phyloP scores from a whole-genome alignment of 805 yeast genomes.

The Barnettozyma californica region DNA sequence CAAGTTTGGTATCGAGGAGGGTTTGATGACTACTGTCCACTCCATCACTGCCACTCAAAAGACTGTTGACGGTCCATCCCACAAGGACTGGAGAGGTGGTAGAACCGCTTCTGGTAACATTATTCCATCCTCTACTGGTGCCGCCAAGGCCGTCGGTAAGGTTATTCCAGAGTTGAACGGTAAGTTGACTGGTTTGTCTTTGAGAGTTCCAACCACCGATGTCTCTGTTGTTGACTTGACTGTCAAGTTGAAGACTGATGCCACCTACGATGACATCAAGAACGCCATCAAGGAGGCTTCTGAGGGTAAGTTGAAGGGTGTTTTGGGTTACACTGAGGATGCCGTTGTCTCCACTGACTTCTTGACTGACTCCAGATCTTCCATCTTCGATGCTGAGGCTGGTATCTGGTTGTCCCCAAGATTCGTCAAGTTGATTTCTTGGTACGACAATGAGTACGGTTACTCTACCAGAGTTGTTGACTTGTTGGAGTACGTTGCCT shows the following conservation, averaged over 20 bases:
- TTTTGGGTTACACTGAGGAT: conserved; percentile 66
- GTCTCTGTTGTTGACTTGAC: conserved; percentile 70
- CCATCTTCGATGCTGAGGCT: conserved; percentile 64
- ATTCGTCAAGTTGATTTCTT: conserved; percentile 64
- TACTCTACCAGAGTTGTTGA: conserved; percentile 75
- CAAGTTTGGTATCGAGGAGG: conserved; percentile 63
- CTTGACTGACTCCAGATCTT: conserved; percentile 56
- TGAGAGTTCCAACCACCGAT: conserved; percentile 71
- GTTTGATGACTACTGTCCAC: conserved; percentile 72
- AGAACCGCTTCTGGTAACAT: conserved; percentile 73
- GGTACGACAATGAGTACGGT: conserved; percentile 76
- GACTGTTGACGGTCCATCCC: conserved; percentile 74
- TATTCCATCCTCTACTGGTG: conserved; percentile 73
- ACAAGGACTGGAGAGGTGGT: conserved; percentile 80
- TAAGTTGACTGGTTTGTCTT: conserved; percentile 68
- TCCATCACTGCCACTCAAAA: conserved; percentile 69
- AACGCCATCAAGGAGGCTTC: conserved; percentile 53
- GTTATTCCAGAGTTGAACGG: conserved; percentile 69
- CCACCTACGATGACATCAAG: conserved; percentile 62
- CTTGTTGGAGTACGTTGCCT: conserved; percentile 58
- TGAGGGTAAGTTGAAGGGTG: conserved; percentile 55
- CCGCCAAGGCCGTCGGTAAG: conserved; percentile 73
- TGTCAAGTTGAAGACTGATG: conserved; percentile 50
- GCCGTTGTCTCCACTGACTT: conserved; percentile 68
- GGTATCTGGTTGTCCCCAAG: conserved; percentile 67